Evolutionary conservation across 2,329 filamentous ascomycete species (phyloP), one percentile per base, ranked within the genome.

Genomic region (Rhexocercosporidium sp.): DNA sequence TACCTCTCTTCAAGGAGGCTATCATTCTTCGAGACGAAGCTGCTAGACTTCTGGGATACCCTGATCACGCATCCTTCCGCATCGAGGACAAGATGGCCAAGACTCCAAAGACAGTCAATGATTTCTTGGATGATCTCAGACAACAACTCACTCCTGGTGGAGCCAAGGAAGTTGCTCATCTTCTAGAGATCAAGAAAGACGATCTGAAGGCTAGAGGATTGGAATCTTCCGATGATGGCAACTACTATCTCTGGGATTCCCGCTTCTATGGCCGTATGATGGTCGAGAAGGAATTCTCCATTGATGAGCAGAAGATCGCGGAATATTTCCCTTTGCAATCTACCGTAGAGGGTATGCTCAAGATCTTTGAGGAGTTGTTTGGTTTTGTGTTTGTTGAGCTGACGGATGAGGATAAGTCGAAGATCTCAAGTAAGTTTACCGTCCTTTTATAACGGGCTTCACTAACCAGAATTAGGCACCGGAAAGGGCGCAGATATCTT

Each of bases 21-120:
- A 84, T 96, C 61, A 79, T 90, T 12, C 86, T 95, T 29, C 89
- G 93, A 11, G 92, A 95, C 73, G 92, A 95, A 78, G 90, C 88
- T 20, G 93, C 92, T 14, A 87, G 91, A 61, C 83, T 95, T 57
- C 83, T 95, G 1, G 92, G 92, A 14, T 96, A 94, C 78, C 84
- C 87, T 6, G 88, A 93, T 75, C 91, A 95, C 76, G 92, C 92
- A 20, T 86, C 89, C 57, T 90, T 94, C 78, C 83, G 87, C 56
- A 90, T 96, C 46, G 91, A 94, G 75, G 88, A 92, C 74, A 95
- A 94, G 85, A 96, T 96, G 92, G 92, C 92, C 56, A 94, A 94
- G 83, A 89, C 85, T 1, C 85, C 91, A 1, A 84, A 88, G 75
- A 91, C 86, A 0, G 92, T 96, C 12, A 85, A 90, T 70, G 85